These are phyloP conservation scores for Flaveria linearis DNA, from an alignment of 129 eudicot genomes.

Conservation along the genomic window DNA sequence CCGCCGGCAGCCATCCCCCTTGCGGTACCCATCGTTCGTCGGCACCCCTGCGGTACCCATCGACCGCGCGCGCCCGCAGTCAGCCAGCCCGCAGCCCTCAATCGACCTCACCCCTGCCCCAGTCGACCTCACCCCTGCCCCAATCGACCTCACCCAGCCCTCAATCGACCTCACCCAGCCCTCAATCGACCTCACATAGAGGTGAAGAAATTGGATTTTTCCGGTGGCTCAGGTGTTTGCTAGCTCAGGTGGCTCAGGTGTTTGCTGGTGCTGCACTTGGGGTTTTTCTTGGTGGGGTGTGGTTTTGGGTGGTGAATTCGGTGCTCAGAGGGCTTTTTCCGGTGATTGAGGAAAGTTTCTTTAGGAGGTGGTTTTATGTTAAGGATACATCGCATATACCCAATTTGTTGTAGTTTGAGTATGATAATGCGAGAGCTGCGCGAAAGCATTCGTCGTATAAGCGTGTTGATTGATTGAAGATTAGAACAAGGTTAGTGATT, in stretches of 20 bases:
- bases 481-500: slow-evolving; percentile 16
- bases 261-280: slow-evolving; percentile 84
- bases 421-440: slow-evolving; percentile 83
- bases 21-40: no score
- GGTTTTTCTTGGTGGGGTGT: slow-evolving; percentile 49
- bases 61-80: no score
- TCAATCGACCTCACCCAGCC: no score
- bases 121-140: no score
- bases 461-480: slow-evolving; percentile 45
- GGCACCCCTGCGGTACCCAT: no score
- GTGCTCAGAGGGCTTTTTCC: slow-evolving; percentile 48
- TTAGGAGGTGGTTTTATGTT: slow-evolving; percentile 68
- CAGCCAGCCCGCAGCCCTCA: no score
- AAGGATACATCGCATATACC: slow-evolving; percentile 91
- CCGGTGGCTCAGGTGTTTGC: slow-evolving; percentile 83
- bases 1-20: no score
- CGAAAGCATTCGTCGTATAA: slow-evolving; percentile 63
- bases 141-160: no score
- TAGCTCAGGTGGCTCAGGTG: slow-evolving; percentile 64
- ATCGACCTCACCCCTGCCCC: no score
- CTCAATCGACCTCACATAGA: no score
- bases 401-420: slow-evolving; percentile 79
- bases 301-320: slow-evolving; percentile 82
- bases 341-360: slow-evolving; percentile 67
- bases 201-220: no score